Base-by-base conservation (phyloP, 2,329 filamentous ascomycete genomes). In the Calonectria pteridis region DNA sequence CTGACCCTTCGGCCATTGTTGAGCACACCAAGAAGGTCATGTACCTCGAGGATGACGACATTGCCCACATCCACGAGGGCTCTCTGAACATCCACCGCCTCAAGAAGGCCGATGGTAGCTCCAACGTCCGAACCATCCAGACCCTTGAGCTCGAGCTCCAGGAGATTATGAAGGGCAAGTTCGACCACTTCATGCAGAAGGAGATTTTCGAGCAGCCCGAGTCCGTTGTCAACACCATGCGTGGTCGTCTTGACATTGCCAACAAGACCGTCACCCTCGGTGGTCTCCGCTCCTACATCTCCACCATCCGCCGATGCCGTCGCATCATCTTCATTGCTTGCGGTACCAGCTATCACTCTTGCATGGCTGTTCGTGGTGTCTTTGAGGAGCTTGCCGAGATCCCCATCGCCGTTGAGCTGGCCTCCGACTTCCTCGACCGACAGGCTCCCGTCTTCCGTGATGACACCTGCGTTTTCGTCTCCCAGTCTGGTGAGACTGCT, bases 181-280 rank as follows among this genome's bases (percentile, higher is more conserved):
- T 98, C 87, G 97, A 99, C 86, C 97, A 99, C 89, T 99, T 98
- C 91, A 99, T 99, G 97, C 97, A 99, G 86, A 99, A 99, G 92
- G 97, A 99, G 87, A 99, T 99, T 83, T 99, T 99, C 86, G 97
- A 99, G 91, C 97, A 99, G 90, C 97, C 97, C 83, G 97, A 99
- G 88, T 99, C 97, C 18, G 95, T 99, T 75, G 93, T 99, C 89
- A 99, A 99, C 91, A 98, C 97, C 79, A 99, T 99, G 97, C 95
- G 97, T 92, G 97, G 97, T 87, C 97, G 97, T 88, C 90, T 99
- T 81, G 97, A 99, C 86, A 90, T 94, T 74, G 93, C 92, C 81
- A 98, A 98, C 90, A 98, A 97, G 91, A 94, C 92, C 72, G 96
- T 99, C 81, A 98, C 96, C 13, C 93, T 99, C 31, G 97, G 97